These are phyloP conservation scores for Penicillium concentricum DNA, from an alignment of 2,329 filamentous ascomycete genomes.

Conservation along the genomic window DNA sequence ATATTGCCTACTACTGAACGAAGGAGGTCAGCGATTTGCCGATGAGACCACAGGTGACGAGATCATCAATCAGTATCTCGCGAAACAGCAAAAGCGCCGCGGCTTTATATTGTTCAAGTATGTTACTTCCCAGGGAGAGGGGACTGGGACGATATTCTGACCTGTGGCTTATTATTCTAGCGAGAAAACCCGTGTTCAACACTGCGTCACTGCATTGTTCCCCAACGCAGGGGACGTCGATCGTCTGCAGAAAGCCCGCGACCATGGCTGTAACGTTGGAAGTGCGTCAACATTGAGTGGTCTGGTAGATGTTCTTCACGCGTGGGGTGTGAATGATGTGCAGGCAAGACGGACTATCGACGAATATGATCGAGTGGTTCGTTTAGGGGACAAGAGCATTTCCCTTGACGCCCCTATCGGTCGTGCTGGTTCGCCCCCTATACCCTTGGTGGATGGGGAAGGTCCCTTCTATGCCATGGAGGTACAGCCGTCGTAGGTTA, in stretches of 20 bases:
- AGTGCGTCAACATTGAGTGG: constrained; percentile 18
- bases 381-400: constrained; percentile 5
- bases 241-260: constrained; percentile 26
- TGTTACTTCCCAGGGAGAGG: background rate
- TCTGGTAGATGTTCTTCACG: constrained; percentile 15
- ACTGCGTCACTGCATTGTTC: constrained; percentile 22
- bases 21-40: constrained; percentile 22
- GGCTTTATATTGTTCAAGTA: constrained; percentile 29
- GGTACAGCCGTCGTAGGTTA: constrained; percentile 29
- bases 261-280: constrained; percentile 28
- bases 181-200: constrained; percentile 23
- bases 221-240: constrained; percentile 29
- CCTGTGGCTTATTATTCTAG: constrained; percentile 1
- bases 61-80: constrained; percentile 29
- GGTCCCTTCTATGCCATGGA: constrained; percentile 30
- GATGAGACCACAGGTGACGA: constrained; percentile 30
- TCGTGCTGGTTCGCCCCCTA: constrained; percentile 12
- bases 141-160: background rate
- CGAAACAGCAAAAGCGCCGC: constrained; percentile 27
- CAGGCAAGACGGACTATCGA: constrained; percentile 21
- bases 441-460: constrained; percentile 23
- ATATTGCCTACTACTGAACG: constrained; percentile 25
- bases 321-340: constrained; percentile 22
- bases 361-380: constrained; percentile 20
- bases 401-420: constrained; percentile 20